phyloP scores from a whole-genome alignment of 2,329 filamentous ascomycete genomes.

The Aspergillus alliaceus region DNA sequence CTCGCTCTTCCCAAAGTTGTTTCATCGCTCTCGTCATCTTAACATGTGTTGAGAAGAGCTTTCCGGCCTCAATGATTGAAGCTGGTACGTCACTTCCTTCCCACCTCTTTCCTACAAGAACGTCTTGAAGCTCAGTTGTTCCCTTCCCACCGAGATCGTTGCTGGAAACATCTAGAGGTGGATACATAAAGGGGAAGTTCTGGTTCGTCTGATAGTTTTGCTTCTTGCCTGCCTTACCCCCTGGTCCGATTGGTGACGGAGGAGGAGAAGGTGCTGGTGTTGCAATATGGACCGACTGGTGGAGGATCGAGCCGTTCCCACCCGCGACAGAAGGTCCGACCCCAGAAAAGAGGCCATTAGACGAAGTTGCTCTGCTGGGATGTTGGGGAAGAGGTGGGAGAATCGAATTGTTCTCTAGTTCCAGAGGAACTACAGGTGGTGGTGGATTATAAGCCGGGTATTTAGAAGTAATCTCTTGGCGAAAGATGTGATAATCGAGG shows the following conservation, averaged over 20 bases:
- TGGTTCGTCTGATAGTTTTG: constrained; percentile 99
- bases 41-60: constrained; percentile 85
- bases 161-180: constrained; percentile 82
- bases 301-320: constrained; percentile 70
- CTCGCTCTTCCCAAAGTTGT: constrained; percentile 92
- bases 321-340: constrained; percentile 49
- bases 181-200: constrained; percentile 97
- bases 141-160: constrained; percentile 91
- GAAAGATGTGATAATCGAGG: constrained; percentile 92
- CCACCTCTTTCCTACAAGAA: constrained; percentile 80
- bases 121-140: constrained; percentile 73
- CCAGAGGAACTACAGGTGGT: constrained; percentile 75
- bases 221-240: constrained; percentile 93
- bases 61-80: constrained; percentile 91
- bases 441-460: constrained; percentile 96
- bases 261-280: constrained; percentile 95
- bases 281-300: constrained; percentile 97
- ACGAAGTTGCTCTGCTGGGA: constrained; percentile 59
- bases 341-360: constrained; percentile 62
- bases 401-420: constrained; percentile 87
- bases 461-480: constrained; percentile 95
- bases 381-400: constrained; percentile 81
- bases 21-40: constrained; percentile 88
- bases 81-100: constrained; percentile 89
- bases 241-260: constrained; percentile 77